Percentiles rank a stretch among this genome's conserved stretches.
These are phyloP conservation scores for Cunninghamia lanceolata DNA, from an alignment of 75 land plant genomes.

Conservation along the genomic window DNA sequence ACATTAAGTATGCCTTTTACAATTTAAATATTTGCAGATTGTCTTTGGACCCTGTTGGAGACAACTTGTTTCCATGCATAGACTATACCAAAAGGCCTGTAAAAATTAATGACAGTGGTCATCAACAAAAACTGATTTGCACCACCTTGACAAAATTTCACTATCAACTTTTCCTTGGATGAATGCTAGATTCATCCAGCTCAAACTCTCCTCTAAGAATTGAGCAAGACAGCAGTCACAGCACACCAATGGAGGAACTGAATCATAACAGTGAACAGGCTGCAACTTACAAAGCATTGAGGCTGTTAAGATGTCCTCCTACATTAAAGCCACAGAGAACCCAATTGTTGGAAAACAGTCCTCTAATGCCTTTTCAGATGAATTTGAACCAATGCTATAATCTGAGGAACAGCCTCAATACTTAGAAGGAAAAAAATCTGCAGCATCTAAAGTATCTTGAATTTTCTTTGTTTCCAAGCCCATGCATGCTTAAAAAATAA, in stretches of 20 bases:
- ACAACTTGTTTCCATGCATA: not conserved
- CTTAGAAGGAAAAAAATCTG: not conserved
- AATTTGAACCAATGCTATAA: not conserved
- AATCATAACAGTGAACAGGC: not conserved
- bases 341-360: not conserved
- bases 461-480: not conserved
- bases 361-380: not conserved
- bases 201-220: not conserved
- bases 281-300: not conserved
- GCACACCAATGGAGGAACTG: not conserved
- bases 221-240: not conserved
- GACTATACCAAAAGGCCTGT: not conserved
- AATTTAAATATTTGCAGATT: not conserved
- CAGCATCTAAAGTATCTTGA: not conserved
- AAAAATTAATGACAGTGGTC: no score
- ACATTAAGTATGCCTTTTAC: no score
- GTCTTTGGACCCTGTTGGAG: not conserved
- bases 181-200: not conserved
- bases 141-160: not conserved
- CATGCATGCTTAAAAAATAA: conserved; percentile 2
- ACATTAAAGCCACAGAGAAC: not conserved
- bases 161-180: not conserved
- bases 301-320: not conserved
- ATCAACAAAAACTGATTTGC: not conserved
- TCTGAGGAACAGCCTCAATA: not conserved